A percentile compares a stretch with the other conserved stretches of the same genome.
Evolutionary conservation across 768 basidiomycete species (phyloP).

Genomic region (Tylopilus sp.): DNA sequence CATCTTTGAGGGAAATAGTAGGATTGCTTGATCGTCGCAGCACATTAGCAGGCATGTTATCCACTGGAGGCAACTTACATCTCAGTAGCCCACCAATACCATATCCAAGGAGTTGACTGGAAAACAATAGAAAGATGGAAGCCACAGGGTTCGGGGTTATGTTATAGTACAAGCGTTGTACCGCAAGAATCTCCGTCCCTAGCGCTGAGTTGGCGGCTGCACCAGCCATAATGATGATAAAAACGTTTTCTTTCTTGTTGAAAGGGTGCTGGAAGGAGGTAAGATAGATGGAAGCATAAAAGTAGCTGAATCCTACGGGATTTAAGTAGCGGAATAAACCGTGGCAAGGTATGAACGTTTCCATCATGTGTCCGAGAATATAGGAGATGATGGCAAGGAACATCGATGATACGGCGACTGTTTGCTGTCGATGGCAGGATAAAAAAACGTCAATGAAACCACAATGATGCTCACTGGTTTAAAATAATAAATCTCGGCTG

Average conservation of each 20-base stretch:
- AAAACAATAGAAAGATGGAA: constrained; percentile 43
- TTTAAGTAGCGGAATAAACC: constrained; percentile 50
- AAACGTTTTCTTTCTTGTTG: constrained; percentile 59
- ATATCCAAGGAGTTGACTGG: constrained; percentile 42
- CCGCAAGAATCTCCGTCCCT: constrained; percentile 51
- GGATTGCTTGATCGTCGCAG: constrained; percentile 10
- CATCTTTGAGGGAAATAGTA: constrained; percentile 46
- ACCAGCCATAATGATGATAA: constrained; percentile 55
- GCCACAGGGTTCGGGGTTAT: constrained; percentile 44
- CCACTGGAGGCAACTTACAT: constrained; percentile 28
- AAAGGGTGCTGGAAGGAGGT: constrained; percentile 44
- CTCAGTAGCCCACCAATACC: constrained; percentile 54
- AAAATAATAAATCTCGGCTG: constrained; percentile 60
- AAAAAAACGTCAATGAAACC: neutral
- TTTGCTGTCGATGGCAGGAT: constrained; percentile 39
- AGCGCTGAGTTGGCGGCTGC: constrained; percentile 53
- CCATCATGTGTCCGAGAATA: constrained; percentile 45
- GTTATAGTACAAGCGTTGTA: constrained; percentile 52
- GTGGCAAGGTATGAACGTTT: constrained; percentile 41
- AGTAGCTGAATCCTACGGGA: constrained; percentile 30
- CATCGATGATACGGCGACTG: constrained; percentile 48
- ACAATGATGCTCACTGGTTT: constrained; percentile 39
- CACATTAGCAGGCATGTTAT: neutral
- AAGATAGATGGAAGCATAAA: neutral
- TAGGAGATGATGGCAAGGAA: constrained; percentile 51